A percentile compares a stretch with the other conserved stretches of the same genome.
Evolutionary conservation across 2,329 filamentous ascomycete genomes (phyloP).

Genomic region (Talaromyces marneffei): DNA sequence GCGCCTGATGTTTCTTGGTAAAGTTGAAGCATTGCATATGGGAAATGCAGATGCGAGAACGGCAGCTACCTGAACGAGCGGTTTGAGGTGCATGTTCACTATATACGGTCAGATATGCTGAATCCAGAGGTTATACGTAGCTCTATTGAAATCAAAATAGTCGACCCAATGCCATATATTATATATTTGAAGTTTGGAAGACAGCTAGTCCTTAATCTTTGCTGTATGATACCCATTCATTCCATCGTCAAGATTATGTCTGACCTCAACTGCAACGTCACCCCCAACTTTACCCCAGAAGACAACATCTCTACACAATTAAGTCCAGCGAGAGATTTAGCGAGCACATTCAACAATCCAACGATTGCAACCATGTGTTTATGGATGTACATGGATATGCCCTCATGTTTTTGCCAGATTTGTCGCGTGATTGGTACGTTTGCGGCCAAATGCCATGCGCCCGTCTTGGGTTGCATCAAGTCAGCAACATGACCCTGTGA

Average conservation of each 20-base stretch:
- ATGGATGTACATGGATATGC: no score
- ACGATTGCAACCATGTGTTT: not conserved
- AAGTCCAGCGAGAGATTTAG: not conserved
- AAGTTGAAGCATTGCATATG: not conserved
- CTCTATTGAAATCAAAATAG: not conserved
- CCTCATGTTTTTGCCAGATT: not conserved
- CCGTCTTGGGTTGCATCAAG: constrained; percentile 6
- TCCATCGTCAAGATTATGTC: not conserved
- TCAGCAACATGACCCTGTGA: not conserved
- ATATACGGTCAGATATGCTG: not conserved
- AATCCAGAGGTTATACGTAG: not conserved
- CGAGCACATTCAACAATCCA: not conserved
- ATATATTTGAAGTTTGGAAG: not conserved
- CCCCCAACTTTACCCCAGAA: not conserved
- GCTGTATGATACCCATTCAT: not conserved
- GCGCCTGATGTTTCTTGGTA: not conserved
- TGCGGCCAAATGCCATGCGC: not conserved
- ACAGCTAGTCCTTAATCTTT: not conserved
- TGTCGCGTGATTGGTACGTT: not conserved
- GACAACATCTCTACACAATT: not conserved
- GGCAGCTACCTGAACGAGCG: not conserved
- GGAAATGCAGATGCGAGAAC: not conserved
- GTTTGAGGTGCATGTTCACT: not conserved
- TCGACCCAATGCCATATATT: not conserved
- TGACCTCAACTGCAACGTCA: not conserved